A percentile compares a stretch with the other conserved stretches of the same genome.
Evolutionary conservation across 225 moss, liverwort and hornwort species (phyloP).

Genomic region (Sphagnum contortum): DNA sequence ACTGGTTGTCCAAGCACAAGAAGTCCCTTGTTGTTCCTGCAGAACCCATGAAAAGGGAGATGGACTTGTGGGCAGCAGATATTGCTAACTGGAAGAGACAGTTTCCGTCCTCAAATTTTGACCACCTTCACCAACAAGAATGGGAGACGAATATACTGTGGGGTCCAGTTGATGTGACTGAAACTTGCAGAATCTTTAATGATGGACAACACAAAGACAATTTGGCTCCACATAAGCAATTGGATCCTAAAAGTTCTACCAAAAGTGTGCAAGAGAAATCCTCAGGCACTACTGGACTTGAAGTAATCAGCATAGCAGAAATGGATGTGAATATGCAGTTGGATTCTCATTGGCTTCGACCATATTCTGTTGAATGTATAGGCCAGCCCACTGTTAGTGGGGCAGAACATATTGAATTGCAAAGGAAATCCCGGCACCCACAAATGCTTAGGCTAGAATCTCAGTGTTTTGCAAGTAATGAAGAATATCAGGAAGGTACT

Average conservation of each 20-base stretch:
- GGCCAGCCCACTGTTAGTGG: constrained; percentile 26
- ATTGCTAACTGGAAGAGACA: constrained; percentile 33
- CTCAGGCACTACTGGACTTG: constrained; percentile 20
- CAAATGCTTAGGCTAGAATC: constrained; percentile 81
- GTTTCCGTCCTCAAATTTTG: constrained; percentile 78
- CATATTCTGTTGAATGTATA: constrained; percentile 64
- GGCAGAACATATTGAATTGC: constrained; percentile 16
- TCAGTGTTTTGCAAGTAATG: constrained; percentile 10
- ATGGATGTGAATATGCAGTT: constrained; percentile 13
- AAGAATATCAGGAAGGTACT: constrained; percentile 21
- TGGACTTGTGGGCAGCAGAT: constrained; percentile 36
- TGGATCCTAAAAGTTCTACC: constrained; percentile 56
- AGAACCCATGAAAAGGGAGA: constrained; percentile 66
- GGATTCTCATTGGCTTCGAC: constrained; percentile 40
- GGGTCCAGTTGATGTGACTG: constrained; percentile 32
- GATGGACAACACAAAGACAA: constrained; percentile 6
- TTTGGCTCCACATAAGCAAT: constrained; percentile 24
- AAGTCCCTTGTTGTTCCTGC: constrained; percentile 35
- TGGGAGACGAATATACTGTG: constrained; percentile 88
- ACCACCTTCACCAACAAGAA: constrained; percentile 74
- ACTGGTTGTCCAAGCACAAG: constrained; percentile 27
- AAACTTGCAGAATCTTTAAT: constrained; percentile 7
- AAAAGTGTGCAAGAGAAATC: background rate
- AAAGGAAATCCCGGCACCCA: constrained; percentile 48
- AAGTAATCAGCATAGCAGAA: constrained; percentile 7